Conservation (phyloP, 106 monocot genomes). For the Posidonia australis region DNA sequence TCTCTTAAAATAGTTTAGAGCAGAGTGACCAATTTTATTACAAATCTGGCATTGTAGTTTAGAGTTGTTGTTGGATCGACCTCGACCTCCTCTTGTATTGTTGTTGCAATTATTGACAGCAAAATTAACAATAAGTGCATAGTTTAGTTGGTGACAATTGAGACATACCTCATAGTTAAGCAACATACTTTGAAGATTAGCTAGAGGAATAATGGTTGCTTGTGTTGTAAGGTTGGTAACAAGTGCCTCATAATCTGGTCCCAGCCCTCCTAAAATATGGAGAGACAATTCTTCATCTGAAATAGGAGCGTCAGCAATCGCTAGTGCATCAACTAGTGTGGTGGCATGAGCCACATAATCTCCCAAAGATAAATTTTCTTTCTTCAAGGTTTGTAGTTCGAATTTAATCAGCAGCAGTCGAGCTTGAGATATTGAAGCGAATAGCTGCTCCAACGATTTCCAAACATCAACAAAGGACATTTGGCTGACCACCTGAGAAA, state of each 20-base stretch:
- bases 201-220: background rate
- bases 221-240: background rate
- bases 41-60: too few species aligned
- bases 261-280: background rate
- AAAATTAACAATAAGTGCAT: too few species aligned
- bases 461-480: background rate
- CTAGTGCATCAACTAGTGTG: background rate
- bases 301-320: background rate
- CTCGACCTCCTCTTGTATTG: too few species aligned
- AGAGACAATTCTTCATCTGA: background rate
- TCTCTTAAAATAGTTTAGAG: too few species aligned
- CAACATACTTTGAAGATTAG: background rate
- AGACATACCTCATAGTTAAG: constrained; percentile 1
- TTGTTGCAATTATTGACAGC: too few species aligned
- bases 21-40: too few species aligned
- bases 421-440: constrained; percentile 1
- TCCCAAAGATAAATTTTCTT: background rate
- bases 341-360: background rate
- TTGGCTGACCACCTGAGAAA: background rate
- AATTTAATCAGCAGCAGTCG: background rate
- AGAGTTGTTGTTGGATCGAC: too few species aligned
- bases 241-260: background rate
- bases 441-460: background rate
- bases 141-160: too few species aligned
- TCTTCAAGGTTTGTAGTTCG: background rate